Base-by-base conservation (phyloP, 2,329 filamentous ascomycete species). In the Sporothrix sp. region DNA sequence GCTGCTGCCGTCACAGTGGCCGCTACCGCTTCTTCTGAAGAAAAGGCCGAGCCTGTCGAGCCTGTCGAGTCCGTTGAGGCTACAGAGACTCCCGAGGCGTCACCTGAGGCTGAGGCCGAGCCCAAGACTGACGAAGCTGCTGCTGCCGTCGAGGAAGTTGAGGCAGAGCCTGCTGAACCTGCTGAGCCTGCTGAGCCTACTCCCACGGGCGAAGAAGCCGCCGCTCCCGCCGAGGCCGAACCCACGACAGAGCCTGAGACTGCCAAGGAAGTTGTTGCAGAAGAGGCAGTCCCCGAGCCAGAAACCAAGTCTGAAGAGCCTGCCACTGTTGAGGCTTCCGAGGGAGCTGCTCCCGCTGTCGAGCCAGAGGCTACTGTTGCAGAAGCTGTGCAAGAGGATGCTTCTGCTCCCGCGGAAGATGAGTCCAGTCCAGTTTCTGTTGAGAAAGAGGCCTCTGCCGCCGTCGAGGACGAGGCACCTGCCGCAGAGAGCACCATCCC, bases 1-100 rank as follows among this genome's bases (percentile, higher is more conserved):
- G 42, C 42, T 21, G 30, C 42, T 16, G 30, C 42, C 35, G 42
- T 28, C 30, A 35, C 42, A 25, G 30, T 45, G n/a, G 42, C 42
- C 11, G 16, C 25, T 23, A 28, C 11, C 14, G 42, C 13, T 5
- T 25, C 42, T 3, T 32, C 40, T 14, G 27, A 32, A 3, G 40
- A n/a, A 8, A n/a, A 46, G 14, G 32, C 14, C 11, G 40, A 18
- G 13, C n/a, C n/a, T n/a, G n/a, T n/a, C n/a, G n/a, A n/a, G n/a
- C n/a, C n/a, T n/a, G n/a, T n/a, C n/a, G n/a, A n/a, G n/a, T n/a
- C n/a, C n/a, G n/a, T n/a, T n/a, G n/a, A n/a, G n/a, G n/a, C n/a
- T n/a, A n/a, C n/a, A n/a, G 48, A 52, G 7, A 21, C 42, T 18
- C 33, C 48, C 2, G n/a, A 43, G 11, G 36, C 43, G 14, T 28